phyloP scores from a whole-genome alignment of 192 early-diverging fungal genomes.

The Coemansia sp. region DNA sequence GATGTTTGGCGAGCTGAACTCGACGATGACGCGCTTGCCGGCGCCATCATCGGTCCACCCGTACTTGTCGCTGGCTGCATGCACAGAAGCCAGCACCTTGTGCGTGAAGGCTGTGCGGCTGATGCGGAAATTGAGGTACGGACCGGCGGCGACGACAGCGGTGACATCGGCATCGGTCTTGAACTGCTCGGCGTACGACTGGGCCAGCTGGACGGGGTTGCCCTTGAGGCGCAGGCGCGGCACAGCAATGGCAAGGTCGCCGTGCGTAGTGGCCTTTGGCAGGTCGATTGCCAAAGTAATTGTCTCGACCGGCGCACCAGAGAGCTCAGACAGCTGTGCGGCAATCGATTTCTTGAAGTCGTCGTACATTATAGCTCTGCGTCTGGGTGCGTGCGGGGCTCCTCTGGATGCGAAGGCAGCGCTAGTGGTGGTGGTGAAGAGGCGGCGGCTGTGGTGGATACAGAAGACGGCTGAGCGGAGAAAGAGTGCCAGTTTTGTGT shows the following conservation, averaged over 20 bases:
- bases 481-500: slow-evolving; percentile 12
- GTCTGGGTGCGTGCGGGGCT: neutral
- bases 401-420: neutral
- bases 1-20: slow-evolving; percentile 96
- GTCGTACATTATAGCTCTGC: slow-evolving; percentile 55
- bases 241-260: slow-evolving; percentile 70
- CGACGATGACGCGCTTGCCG: slow-evolving; percentile 82
- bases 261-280: slow-evolving; percentile 61
- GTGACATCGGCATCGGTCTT: slow-evolving; percentile 59
- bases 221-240: slow-evolving; percentile 69
- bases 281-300: slow-evolving; percentile 62
- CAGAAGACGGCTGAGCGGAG: neutral
- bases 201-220: slow-evolving; percentile 65
- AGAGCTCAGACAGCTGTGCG: slow-evolving; percentile 57
- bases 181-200: slow-evolving; percentile 66
- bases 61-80: slow-evolving; percentile 56
- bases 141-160: slow-evolving; percentile 58
- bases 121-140: slow-evolving; percentile 77
- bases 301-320: slow-evolving; percentile 52
- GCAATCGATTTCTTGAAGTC: slow-evolving; percentile 67
- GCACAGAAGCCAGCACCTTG: slow-evolving; percentile 59
- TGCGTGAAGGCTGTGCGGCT: slow-evolving; percentile 57
- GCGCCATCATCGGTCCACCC: slow-evolving; percentile 66
- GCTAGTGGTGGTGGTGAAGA: slow-evolving; percentile 3
- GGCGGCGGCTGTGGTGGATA: neutral